Evolutionary conservation across 495 filamentous ascomycete species (phyloP), one percentile per base, ranked within the genome.

Genomic region (Penicillium fimorum): DNA sequence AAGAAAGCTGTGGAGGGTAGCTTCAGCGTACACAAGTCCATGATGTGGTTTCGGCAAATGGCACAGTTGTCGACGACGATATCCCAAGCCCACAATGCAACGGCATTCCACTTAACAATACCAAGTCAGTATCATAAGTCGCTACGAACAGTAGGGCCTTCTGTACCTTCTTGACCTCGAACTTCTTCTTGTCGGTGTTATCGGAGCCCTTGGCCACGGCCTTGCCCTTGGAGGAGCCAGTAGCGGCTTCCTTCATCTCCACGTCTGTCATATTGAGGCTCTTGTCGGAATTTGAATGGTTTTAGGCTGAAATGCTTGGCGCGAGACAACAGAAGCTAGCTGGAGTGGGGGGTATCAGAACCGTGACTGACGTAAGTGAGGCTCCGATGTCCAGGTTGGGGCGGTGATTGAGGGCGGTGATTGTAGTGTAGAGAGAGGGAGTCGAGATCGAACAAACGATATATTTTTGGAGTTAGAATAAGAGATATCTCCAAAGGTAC

Each of bases 11-110:
- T 12, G 38, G 38, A 6, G 20, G 2, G 12, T 12, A 32, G 22
- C 10, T 27, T 30, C 12, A 17, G 37, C 84, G 58, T 81, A 92
- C 92, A 99, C 27, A 99, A 79, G 71, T 99, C 94, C 94, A 99
- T 99, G 71, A 99, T 99, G 69, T 99, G 94, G 67, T 99, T 99
- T 63, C 94, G 84, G 77, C 94, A 99, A 67, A 99, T 99, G 56
- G 94, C 94, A 71, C 94, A 99, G 80, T 99, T 99, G 77, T 99
- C 94, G 50, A 99, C 94, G 12, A 99, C 93, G 50, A 99, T 99
- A 73, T 99, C 94, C 94, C 94, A 99, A 2, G 94, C 95, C 94
- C 94, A 99, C 3, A 99, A 79, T 33, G 94, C 90, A n/a, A 99
- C 94, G 1, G 95, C 94, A 62, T 97, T 97, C 94, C 94, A 99